Base-by-base conservation (phyloP, 2,329 filamentous ascomycete species). In the Anthostomella pinea region DNA sequence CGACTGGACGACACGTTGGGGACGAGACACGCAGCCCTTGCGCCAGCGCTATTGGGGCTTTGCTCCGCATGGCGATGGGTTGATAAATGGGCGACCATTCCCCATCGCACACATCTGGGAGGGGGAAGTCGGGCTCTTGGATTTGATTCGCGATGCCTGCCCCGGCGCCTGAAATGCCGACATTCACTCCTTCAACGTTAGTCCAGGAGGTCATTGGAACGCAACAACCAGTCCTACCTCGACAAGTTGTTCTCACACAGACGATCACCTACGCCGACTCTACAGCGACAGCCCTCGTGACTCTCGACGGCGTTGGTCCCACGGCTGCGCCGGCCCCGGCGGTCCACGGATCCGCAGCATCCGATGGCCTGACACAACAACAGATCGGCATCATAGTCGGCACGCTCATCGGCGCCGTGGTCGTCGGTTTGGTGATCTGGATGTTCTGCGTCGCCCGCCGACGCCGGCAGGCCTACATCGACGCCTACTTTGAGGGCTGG, bases 301-400 rank as follows among this genome's bases (percentile, higher is more conserved):
- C 54, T 4, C 54, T 59, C 7, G 51, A 52, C 17, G 45, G 46
- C 4, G 51, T 51, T 24, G 30, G 33, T 13, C 45, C 50, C 5
- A n/a, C 28, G 10, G 6, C 21, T 5, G 38, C 33, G 13, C 32
- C 41, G 5, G 19, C 40, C 6, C 41, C 46, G 1, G 29, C 30
- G 14, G 25, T 8, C 21, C 33, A 36, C 3, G 41, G 32, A 5
- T 37, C 32, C 15, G 30, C 43, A 11, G 43, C 38, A 21, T 48
- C 56, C 6, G 42, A 48, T 13, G 50, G 52, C 11, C 37, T 50
- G 11, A 32, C 40, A 8, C 38, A 41, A 5, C 33, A 42, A 8
- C 39, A 52, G 26, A 51, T 55, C 22, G 56, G 55, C 8, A 56
- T 58, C 22, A 54, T 59, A 29, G 45, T 57, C 8, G 55, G 56